Evolutionary conservation across 495 filamentous ascomycete genomes (phyloP).

Genomic region (Talaromyces trachyspermus): DNA sequence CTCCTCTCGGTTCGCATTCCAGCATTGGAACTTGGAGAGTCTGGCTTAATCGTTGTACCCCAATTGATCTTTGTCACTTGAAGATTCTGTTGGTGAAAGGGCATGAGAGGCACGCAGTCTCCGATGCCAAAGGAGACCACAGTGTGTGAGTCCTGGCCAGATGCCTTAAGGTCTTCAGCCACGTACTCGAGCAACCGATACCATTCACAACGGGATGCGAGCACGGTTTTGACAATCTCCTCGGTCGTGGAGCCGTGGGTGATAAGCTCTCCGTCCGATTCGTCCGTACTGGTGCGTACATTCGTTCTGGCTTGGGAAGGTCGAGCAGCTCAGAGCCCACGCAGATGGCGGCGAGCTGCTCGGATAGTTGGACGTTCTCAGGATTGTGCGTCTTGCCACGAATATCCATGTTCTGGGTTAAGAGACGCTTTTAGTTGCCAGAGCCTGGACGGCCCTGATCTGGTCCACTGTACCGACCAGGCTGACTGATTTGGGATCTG

Average conservation of each 20-base stretch:
- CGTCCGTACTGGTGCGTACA: slow-evolving; percentile 19
- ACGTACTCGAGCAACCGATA: slow-evolving; percentile 19
- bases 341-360: slow-evolving; percentile 17
- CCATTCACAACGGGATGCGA: slow-evolving; percentile 30
- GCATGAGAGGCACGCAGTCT: slow-evolving; percentile 21
- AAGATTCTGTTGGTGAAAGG: slow-evolving; percentile 20
- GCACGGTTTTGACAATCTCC: slow-evolving; percentile 22
- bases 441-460: slow-evolving; percentile 18
- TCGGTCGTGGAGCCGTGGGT: too few relatives aligned
- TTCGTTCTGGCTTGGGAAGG: background rate
- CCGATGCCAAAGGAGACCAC: slow-evolving; percentile 24
- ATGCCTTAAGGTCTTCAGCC: slow-evolving; percentile 16
- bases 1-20: too few relatives aligned
- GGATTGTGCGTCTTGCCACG: slow-evolving; percentile 20
- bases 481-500: slow-evolving; percentile 23
- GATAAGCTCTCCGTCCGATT: slow-evolving; percentile 25
- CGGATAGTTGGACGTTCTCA: slow-evolving; percentile 17
- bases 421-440: slow-evolving; percentile 3
- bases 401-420: background rate
- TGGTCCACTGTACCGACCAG: slow-evolving; percentile 15
- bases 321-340: slow-evolving; percentile 9
- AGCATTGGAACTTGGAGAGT: background rate
- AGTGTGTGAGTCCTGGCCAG: slow-evolving; percentile 5
- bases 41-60: too few relatives aligned
- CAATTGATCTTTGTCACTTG: slow-evolving; percentile 14